These are phyloP conservation scores for Hypoxylon sp. DNA, from an alignment of 2,329 filamentous ascomycete genomes.

Conservation along the genomic window DNA sequence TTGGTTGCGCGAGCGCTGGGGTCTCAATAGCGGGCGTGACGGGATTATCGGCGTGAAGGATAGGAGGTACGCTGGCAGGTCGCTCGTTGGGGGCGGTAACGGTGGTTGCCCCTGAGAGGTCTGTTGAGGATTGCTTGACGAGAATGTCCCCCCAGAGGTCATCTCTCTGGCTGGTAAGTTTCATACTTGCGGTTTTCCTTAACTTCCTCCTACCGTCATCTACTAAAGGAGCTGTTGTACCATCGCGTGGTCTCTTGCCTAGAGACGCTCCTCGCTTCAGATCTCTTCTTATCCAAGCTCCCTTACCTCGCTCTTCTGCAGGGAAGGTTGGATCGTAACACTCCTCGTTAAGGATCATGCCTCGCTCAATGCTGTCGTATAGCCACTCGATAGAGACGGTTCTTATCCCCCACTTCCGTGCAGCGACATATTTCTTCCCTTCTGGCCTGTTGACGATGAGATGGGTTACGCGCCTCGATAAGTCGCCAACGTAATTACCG, in stretches of 20 bases:
- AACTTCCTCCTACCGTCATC: slow-evolving; percentile 82
- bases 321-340: slow-evolving; percentile 84
- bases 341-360: slow-evolving; percentile 92
- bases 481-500: slow-evolving; percentile 87
- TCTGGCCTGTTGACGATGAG: slow-evolving; percentile 84
- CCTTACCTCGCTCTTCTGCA: slow-evolving; percentile 78
- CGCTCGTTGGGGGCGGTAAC: slow-evolving; percentile 12
- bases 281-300: slow-evolving; percentile 77
- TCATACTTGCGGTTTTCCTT: slow-evolving; percentile 88
- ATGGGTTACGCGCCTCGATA: slow-evolving; percentile 89
- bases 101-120: slow-evolving; percentile 48
- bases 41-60: slow-evolving; percentile 19
- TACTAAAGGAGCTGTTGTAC: slow-evolving; percentile 56
- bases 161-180: slow-evolving; percentile 83
- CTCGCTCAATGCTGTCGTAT: slow-evolving; percentile 82
- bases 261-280: slow-evolving; percentile 63
- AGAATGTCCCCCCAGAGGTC: slow-evolving; percentile 94
- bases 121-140: slow-evolving; percentile 60
- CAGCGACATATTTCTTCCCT: slow-evolving; percentile 91
- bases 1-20: slow-evolving; percentile 19
- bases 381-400: slow-evolving; percentile 90
- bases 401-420: slow-evolving; percentile 84
- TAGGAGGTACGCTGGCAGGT: slow-evolving; percentile 38
- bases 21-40: slow-evolving; percentile 18
- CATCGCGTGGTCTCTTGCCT: slow-evolving; percentile 73